Evolutionary conservation across 768 basidiomycete species (phyloP).

Genomic region (Tremella yokohamensis): DNA sequence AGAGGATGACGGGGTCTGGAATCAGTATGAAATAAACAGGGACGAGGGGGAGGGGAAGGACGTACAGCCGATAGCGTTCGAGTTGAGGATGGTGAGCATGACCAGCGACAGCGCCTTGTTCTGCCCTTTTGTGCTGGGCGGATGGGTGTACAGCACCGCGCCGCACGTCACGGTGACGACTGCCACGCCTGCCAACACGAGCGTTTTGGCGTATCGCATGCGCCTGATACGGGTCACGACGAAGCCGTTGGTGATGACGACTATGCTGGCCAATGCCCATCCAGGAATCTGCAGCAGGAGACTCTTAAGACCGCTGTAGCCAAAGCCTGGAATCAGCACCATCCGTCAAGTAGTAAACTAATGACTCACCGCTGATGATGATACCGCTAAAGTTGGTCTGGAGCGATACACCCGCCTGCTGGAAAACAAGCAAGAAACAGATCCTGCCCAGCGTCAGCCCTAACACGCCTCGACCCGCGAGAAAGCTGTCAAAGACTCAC

Average conservation of each 20-base stretch:
- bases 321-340: background rate
- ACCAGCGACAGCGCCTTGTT: conserved; percentile 3
- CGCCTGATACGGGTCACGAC: background rate
- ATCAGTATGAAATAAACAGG: background rate
- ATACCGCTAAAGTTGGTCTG: conserved; percentile 3
- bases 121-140: background rate
- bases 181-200: conserved; percentile 1
- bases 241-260: conserved; percentile 2
- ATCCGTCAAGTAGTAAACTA: background rate
- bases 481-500: conserved; percentile 32
- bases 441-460: background rate
- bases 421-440: conserved; percentile 5
- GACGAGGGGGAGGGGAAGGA: background rate
- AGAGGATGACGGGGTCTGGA: conserved; percentile 2
- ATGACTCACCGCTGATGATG: conserved; percentile 2
- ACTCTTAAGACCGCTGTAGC: conserved; percentile 1
- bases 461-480: too few relatives aligned
- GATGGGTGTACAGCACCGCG: conserved; percentile 2
- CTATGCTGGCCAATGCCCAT: background rate
- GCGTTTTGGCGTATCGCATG: conserved; percentile 2
- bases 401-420: conserved; percentile 4
- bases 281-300: conserved; percentile 3
- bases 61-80: conserved; percentile 1
- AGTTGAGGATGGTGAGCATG: conserved; percentile 4
- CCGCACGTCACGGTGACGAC: conserved; percentile 5